These are phyloP conservation scores for Calonectria pseudoturangicola DNA, from an alignment of 2,329 filamentous ascomycete genomes.

Conservation along the genomic window DNA sequence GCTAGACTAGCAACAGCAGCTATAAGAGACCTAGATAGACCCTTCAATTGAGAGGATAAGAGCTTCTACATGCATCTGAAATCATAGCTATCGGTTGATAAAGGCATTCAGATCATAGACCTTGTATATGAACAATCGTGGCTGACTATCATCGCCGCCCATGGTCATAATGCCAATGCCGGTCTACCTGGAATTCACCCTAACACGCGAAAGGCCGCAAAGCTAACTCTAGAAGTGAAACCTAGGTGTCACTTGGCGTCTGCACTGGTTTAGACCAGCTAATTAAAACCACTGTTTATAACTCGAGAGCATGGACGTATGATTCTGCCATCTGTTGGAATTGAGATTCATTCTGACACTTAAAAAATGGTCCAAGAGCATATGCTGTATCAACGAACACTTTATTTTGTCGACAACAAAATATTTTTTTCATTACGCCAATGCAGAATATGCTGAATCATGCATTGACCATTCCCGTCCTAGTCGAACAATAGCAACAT, in stretches of 20 bases:
- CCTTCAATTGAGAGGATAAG: no score
- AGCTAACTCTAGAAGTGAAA: not conserved
- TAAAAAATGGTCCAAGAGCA: constrained; percentile 35
- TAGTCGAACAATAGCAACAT: not conserved
- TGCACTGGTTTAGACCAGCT: not conserved
- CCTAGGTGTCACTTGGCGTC: constrained; percentile 25
- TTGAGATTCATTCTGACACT: no score
- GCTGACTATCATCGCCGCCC: constrained; percentile 39
- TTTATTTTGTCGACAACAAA: constrained; percentile 33
- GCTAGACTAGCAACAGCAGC: no score
- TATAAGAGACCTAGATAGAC: no score
- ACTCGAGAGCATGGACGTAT: constrained; percentile 41
- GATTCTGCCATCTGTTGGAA: not conserved
- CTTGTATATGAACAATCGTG: constrained; percentile 38
- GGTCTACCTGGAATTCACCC: constrained; percentile 22
- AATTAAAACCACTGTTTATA: constrained; percentile 3
- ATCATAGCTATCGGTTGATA: no score
- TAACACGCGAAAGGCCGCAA: not conserved
- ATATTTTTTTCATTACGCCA: constrained; percentile 39
- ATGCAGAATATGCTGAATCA: constrained; percentile 14
- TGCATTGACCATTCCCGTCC: not conserved
- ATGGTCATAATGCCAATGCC: constrained; percentile 35
- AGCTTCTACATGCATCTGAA: no score
- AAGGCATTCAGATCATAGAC: constrained; percentile 35
- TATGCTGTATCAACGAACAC: not conserved